These are phyloP conservation scores for Zychaea mexicana DNA, from an alignment of 371 early-diverging fungal species.

Conservation along the genomic window DNA sequence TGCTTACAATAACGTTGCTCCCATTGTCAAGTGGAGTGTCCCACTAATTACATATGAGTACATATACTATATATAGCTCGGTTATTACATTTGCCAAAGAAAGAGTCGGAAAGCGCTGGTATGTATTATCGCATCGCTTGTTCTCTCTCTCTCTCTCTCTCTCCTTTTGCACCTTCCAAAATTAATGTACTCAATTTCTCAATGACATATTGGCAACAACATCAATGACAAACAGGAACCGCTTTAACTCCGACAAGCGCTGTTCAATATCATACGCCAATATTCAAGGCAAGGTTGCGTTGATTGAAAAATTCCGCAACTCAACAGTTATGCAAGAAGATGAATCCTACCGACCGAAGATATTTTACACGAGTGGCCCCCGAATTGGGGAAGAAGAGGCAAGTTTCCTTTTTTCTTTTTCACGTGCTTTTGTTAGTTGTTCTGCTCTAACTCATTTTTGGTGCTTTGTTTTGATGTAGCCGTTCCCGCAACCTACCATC, in stretches of 20 bases:
- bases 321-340: conserved; percentile 81
- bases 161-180: no score
- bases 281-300: conserved; percentile 80
- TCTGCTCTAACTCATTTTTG: no score
- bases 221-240: conserved; percentile 46
- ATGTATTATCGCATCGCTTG: conserved; percentile 2
- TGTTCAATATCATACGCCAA: conserved; percentile 87
- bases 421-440: no score
- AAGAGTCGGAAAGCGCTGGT: conserved; percentile 84
- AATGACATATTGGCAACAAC: no score
- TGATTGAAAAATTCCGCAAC: conserved; percentile 87
- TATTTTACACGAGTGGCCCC: conserved; percentile 70
- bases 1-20: background rate
- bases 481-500: background rate
- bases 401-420: conserved; percentile 3
- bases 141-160: no score
- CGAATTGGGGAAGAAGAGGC: conserved; percentile 61
- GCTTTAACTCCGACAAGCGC: conserved; percentile 88
- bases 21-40: background rate
- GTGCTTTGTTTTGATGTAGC: background rate
- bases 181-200: no score
- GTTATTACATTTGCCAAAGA: conserved; percentile 74
- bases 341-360: conserved; percentile 73
- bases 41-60: background rate
- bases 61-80: conserved; percentile 30